Evolutionary conservation across 148 eudicot species (phyloP).

Genomic region (Hydrangea macrophylla): DNA sequence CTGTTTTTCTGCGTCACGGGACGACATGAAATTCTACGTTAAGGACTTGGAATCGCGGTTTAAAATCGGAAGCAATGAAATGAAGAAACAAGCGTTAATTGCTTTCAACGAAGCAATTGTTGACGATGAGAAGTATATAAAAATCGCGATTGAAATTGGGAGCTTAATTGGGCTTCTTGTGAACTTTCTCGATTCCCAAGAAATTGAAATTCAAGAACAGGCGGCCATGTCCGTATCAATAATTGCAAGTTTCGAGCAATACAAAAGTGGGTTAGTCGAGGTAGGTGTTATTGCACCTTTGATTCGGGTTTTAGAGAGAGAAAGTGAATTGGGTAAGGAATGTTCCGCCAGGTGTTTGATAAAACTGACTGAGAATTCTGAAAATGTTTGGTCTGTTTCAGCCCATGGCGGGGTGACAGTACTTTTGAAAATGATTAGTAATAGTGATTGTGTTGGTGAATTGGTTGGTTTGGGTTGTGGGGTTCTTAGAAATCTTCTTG

Average conservation of each 20-base stretch:
- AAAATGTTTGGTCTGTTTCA: conserved; percentile 84
- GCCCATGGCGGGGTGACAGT: conserved; percentile 85
- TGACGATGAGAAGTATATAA: conserved; percentile 69
- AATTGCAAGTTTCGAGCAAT: conserved; percentile 43
- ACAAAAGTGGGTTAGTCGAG: conserved; percentile 33
- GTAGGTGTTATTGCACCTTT: conserved; percentile 60
- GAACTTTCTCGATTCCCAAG: conserved; percentile 50
- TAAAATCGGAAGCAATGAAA: conserved; percentile 49
- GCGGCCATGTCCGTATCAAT: conserved; percentile 33
- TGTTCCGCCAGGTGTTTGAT: conserved; percentile 44
- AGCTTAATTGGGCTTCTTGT: conserved; percentile 36
- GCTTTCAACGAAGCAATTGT: conserved; percentile 49
- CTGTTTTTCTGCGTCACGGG: conserved; percentile 35
- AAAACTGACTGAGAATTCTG: conserved; percentile 68
- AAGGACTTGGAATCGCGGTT: conserved; percentile 61
- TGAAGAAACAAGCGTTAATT: conserved; percentile 62
- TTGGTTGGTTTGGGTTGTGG: conserved; percentile 57
- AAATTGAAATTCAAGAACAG: conserved; percentile 50
- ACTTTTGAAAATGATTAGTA: conserved; percentile 46
- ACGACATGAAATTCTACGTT: conserved; percentile 64
- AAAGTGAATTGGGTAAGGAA: conserved; percentile 41
- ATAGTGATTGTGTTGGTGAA: conserved; percentile 24
- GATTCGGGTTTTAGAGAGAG: conserved; percentile 63
- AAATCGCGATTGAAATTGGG: conserved; percentile 46
- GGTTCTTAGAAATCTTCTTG: conserved; percentile 66